phyloP scores from a whole-genome alignment of 345 rosid genomes.

The Dipteronia dyeriana region DNA sequence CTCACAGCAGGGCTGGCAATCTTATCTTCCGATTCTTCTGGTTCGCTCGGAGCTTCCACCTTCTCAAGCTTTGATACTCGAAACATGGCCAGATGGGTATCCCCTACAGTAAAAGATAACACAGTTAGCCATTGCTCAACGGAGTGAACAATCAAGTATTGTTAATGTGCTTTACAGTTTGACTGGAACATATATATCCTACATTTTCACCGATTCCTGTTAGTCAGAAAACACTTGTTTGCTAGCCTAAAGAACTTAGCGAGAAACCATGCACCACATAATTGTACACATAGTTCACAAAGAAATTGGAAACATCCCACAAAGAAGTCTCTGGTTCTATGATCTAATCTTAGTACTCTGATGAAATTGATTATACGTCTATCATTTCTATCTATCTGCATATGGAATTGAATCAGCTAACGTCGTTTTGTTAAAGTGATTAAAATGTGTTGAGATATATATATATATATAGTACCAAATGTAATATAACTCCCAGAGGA shows the following conservation, averaged over 20 bases:
- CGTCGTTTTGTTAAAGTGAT: not conserved
- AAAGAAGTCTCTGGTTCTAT: no score
- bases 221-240: not conserved
- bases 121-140: not conserved
- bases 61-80: slow-evolving; percentile 62
- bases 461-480: slow-evolving; percentile 48
- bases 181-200: no score
- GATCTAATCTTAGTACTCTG: no score
- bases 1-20: slow-evolving; percentile 22
- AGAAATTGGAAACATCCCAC: not conserved
- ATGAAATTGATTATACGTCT: no score
- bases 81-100: slow-evolving; percentile 72
- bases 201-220: not conserved
- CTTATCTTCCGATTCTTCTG: slow-evolving; percentile 35
- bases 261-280: not conserved
- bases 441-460: not conserved
- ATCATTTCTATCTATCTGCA: no score
- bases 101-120: slow-evolving; percentile 45
- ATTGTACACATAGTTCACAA: no score
- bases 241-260: not conserved
- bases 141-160: not conserved
- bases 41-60: slow-evolving; percentile 29
- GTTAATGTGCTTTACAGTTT: no score
- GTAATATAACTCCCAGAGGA: slow-evolving; percentile 61
- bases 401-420: no score